Evolutionary conservation across 345 rosid species (phyloP).

Genomic region (Lumnitzera littorea): DNA sequence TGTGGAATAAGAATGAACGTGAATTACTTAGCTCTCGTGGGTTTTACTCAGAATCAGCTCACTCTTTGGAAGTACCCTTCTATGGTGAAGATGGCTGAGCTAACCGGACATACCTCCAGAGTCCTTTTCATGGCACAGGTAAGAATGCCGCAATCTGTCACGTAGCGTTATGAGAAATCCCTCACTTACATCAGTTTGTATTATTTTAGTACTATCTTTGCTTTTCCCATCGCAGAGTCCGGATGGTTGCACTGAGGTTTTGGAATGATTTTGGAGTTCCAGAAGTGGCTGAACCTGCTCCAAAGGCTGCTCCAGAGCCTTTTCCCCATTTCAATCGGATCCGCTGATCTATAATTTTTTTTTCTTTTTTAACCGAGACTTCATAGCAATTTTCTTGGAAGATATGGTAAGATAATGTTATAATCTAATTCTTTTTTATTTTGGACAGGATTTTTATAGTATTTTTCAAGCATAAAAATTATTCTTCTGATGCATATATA

Average conservation of each 20-base stretch:
- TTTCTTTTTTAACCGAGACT: too few relatives aligned
- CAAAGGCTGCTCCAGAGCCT: constrained; percentile 22
- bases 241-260: constrained; percentile 34
- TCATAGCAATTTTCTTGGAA: too few relatives aligned
- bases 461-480: too few relatives aligned
- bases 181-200: too few relatives aligned
- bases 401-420: too few relatives aligned
- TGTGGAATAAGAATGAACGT: constrained; percentile 32
- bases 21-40: constrained; percentile 41
- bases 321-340: constrained; percentile 16
- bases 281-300: constrained; percentile 21
- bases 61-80: constrained; percentile 39
- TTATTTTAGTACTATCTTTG: not conserved
- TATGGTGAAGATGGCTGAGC: constrained; percentile 35
- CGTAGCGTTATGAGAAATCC: not conserved
- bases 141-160: not conserved
- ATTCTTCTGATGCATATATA: too few relatives aligned
- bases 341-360: constrained; percentile 15
- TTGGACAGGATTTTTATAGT: too few relatives aligned
- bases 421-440: too few relatives aligned
- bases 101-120: constrained; percentile 33
- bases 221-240: constrained; percentile 23
- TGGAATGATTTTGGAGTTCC: constrained; percentile 39
- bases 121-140: constrained; percentile 42
- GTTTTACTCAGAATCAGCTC: constrained; percentile 25